Evolutionary conservation across 2,329 filamentous ascomycete species (phyloP), one percentile per base, ranked within the genome.

Genomic region (Cytospora paraplurivora): DNA sequence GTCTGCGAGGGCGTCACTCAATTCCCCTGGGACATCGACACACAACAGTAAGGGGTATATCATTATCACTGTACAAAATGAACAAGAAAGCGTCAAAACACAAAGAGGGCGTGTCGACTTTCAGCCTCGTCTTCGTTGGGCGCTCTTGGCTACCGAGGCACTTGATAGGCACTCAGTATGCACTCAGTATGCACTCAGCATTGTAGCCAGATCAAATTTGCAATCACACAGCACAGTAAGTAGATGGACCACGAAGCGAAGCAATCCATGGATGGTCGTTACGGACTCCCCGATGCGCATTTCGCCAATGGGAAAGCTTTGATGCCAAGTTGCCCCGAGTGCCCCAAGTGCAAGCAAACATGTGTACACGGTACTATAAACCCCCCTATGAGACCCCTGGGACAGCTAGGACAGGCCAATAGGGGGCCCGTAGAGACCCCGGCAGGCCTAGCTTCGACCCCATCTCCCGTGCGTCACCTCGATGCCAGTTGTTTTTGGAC

Each of bases 401-500:
- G 27, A 27, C 27, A 27, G 27, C 27, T 27, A 38, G 38, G 37
- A 41, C 38, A 50, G 59, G 59, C 59, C 59, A 61, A 61, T 61
- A 38, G 37, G 59, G 59, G 59, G 59, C 49, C 44, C 44, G 3
- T 10, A 47, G 11, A 21, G n/a, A 47, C 44, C n/a, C 44, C 44
- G 8, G 27, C 27, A 27, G 27, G 27, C 27, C 27, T 27, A 61
- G 59, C 51, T 27, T 61, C 51, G 59, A 53, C 59, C 44, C 44
- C 44, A 47, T 47, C 44, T 47, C 21, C 21, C 44, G n/a, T 47
- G 44, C 44, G 21, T 47, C 44, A 47, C 44, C 58, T 61, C 44
- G 50, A 50, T 59, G 56, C 62, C 58, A 53, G 56, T 54, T 57
- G 62, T 51, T 59, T 63, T 56, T n/a, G 32, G 54, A 35, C 38